Evolutionary conservation across 371 early-diverging fungal species (phyloP), one percentile per base, ranked within the genome.

Genomic region (Mortierella sp.): DNA sequence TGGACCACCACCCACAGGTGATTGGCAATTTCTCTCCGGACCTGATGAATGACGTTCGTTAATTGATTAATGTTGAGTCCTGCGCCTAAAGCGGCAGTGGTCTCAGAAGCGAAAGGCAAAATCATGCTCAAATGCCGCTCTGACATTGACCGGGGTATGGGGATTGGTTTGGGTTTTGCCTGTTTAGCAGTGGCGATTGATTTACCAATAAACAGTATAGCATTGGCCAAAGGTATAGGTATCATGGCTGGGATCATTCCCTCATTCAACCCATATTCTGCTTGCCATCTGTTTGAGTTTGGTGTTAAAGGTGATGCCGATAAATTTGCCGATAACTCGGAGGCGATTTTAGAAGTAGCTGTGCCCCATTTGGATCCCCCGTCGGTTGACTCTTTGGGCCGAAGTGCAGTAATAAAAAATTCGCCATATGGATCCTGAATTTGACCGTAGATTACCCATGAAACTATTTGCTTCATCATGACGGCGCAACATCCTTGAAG

Each of bases 401-500:
- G 50, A 24, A 65, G 61, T 16, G 45, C 63, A 5, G 72, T 60
- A n/a, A 95, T 86, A 63, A 95, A 95, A 58, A 94, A 95, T 72
- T 94, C 95, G 4, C 77, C 68, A 67, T 87, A 83, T 1, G 92
- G 89, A 69, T 92, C 92, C 19, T 84, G 78, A 36, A 92, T 84
- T 45, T 87, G 86, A 10, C 94, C 95, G 74, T 92, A 92, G 3
- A 93, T 84, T 82, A 93, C 89, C 95, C 95, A 95, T 0, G 88
- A 83, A 4, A 90, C 86, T 7, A 95, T 82, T 65, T 93, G 93
- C 48, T 90, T 85, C 72, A 88, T 91, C 67, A 94, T 76, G 0
- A 93, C 93, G 19, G 84, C 84, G 63, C 88, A 88, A 22, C 91
- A 86, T 5, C 87, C 87, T 1, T 83, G 67, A 22, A 90, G 81